A percentile compares a stretch with the other conserved stretches of the same genome.
Conservation (phyloP, 2,329 filamentous ascomycete genomes). For the Ilyonectria mors-panacis region DNA sequence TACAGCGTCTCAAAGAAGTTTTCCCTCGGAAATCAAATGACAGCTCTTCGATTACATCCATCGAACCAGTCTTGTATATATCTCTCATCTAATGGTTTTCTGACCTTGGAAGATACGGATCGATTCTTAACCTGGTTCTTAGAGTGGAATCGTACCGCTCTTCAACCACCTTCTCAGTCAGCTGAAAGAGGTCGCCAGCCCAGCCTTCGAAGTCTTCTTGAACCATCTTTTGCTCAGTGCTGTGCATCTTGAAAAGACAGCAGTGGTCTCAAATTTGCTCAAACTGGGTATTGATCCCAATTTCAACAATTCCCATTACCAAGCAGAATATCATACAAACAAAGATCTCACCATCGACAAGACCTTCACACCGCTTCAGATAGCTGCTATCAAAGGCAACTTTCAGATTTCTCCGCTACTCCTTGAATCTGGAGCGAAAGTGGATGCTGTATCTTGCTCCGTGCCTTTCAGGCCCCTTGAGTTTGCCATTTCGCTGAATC, state of each 20-base stretch:
- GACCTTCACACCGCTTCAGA: conserved; percentile 3
- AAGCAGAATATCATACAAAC: too few species aligned
- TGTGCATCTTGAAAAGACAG: background rate
- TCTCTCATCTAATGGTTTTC: background rate
- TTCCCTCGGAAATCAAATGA: background rate
- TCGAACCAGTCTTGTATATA: conserved; percentile 6
- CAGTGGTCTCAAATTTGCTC: too few species aligned
- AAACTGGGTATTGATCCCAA: too few species aligned
- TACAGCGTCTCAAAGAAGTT: background rate
- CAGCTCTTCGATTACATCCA: background rate
- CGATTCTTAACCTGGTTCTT: background rate
- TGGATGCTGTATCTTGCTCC: background rate
- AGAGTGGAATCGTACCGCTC: background rate
- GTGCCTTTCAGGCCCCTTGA: conserved; percentile 10
- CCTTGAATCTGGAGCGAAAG: background rate
- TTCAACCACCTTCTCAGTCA: background rate
- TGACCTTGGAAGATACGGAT: background rate
- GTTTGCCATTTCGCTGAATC: background rate
- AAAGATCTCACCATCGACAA: background rate
- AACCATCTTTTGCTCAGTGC: background rate
- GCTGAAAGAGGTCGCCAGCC: background rate
- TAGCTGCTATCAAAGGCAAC: background rate
- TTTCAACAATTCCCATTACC: too few species aligned
- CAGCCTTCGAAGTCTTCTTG: conserved; percentile 6
- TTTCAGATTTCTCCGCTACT: background rate